These are phyloP conservation scores for Cercophora samala DNA, from an alignment of 495 filamentous ascomycete genomes.

Conservation along the genomic window DNA sequence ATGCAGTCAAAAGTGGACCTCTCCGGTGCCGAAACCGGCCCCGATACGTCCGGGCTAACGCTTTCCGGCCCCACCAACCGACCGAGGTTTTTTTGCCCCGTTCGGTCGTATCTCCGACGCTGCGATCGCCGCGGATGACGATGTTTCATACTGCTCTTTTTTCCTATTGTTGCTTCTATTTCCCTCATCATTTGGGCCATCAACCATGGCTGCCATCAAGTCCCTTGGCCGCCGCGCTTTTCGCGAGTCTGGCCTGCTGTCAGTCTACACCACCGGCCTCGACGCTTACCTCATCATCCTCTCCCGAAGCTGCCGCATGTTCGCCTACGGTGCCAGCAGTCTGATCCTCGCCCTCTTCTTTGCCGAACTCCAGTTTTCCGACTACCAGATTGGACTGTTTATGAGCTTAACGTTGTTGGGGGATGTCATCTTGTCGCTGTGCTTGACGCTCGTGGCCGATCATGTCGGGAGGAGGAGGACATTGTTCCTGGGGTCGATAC, in stretches of 20 bases:
- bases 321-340: slow-evolving; percentile 42
- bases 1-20: slow-evolving; percentile 4
- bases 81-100: not conserved
- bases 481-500: slow-evolving; percentile 58
- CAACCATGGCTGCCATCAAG: not conserved
- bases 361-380: slow-evolving; percentile 58
- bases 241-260: slow-evolving; percentile 46
- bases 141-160: not conserved
- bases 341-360: slow-evolving; percentile 50
- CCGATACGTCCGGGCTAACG: slow-evolving; percentile 1
- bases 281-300: slow-evolving; percentile 74
- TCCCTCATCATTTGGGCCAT: not conserved
- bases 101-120: too few relatives aligned
- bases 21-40: slow-evolving; percentile 15
- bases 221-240: slow-evolving; percentile 3
- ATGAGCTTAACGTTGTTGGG: slow-evolving; percentile 84
- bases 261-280: slow-evolving; percentile 47
- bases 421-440: slow-evolving; percentile 70
- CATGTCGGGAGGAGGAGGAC: slow-evolving; percentile 64
- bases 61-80: too few relatives aligned
- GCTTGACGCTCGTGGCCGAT: slow-evolving; percentile 77
- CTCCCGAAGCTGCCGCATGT: slow-evolving; percentile 61
- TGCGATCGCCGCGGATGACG: not conserved
- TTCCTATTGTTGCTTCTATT: not conserved
- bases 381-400: slow-evolving; percentile 73